phyloP scores from a whole-genome alignment of 2,329 filamentous ascomycete genomes.

The Phialophora chinensis region DNA sequence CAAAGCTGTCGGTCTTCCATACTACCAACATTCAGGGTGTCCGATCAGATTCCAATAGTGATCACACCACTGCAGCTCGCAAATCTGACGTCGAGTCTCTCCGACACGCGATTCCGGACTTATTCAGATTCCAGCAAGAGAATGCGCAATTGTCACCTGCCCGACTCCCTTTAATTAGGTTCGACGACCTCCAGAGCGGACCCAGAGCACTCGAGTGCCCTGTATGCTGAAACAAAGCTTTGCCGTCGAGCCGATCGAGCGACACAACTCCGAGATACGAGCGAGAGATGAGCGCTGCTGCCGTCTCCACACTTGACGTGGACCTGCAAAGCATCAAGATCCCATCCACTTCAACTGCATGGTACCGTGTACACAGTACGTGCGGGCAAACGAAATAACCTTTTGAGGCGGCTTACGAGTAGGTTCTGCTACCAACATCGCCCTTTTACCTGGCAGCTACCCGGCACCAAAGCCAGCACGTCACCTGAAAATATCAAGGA shows the following conservation, averaged over 20 bases:
- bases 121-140: background rate
- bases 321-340: background rate
- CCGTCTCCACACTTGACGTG: background rate
- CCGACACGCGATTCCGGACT: background rate
- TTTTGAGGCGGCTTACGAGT: background rate
- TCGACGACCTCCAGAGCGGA: background rate
- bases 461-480: background rate
- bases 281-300: slow-evolving; percentile 5
- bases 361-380: background rate
- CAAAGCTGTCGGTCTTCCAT: background rate
- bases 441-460: background rate
- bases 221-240: background rate
- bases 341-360: background rate
- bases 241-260: background rate
- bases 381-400: background rate
- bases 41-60: background rate
- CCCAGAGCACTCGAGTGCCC: background rate
- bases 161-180: background rate
- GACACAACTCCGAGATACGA: slow-evolving; percentile 9
- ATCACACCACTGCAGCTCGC: slow-evolving; percentile 1
- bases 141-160: background rate
- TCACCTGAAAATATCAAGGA: background rate
- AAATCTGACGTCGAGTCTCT: background rate
- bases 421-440: background rate
- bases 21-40: background rate